Evolutionary conservation across 2,329 filamentous ascomycete genomes (phyloP).

Genomic region (Berkeleyomyces rouxiae): DNA sequence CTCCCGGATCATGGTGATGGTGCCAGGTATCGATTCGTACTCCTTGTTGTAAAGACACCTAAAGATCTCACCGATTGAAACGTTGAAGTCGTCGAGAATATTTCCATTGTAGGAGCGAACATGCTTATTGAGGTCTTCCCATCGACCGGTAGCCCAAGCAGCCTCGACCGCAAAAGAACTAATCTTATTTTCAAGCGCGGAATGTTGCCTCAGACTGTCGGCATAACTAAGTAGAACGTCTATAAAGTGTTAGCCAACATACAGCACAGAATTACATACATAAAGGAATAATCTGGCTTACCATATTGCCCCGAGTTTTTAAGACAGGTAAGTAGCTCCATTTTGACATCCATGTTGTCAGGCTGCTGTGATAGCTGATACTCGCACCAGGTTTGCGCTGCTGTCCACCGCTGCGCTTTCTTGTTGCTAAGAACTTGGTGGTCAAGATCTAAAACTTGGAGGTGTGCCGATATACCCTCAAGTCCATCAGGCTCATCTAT

Average conservation of each 20-base stretch:
- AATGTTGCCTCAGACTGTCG: conserved; percentile 49
- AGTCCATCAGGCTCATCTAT: conserved; percentile 97
- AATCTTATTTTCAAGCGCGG: conserved; percentile 41
- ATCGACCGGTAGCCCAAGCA: conserved; percentile 75
- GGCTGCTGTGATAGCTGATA: conserved; percentile 69
- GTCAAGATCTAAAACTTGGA: conserved; percentile 76
- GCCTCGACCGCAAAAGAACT: conserved; percentile 80
- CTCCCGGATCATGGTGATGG: conserved; percentile 47
- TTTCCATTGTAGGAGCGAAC: conserved; percentile 37
- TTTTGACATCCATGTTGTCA: conserved; percentile 57
- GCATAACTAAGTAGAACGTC: conserved; percentile 77
- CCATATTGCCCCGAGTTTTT: conserved; percentile 93
- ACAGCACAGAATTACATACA: background rate
- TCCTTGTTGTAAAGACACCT: conserved; percentile 37
- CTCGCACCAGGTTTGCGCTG: conserved; percentile 96
- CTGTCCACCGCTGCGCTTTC: conserved; percentile 84
- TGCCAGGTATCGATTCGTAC: conserved; percentile 32
- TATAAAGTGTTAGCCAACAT: conserved; percentile 23
- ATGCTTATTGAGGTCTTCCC: conserved; percentile 57
- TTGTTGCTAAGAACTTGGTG: conserved; percentile 86
- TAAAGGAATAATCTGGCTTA: conserved; percentile 24
- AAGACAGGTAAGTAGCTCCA: conserved; percentile 71
- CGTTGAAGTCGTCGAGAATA: conserved; percentile 53
- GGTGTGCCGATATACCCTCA: conserved; percentile 78
- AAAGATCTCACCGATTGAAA: conserved; percentile 49